Conservation (phyloP, 768 basidiomycete genomes). For the Coprinellus micaceus region DNA sequence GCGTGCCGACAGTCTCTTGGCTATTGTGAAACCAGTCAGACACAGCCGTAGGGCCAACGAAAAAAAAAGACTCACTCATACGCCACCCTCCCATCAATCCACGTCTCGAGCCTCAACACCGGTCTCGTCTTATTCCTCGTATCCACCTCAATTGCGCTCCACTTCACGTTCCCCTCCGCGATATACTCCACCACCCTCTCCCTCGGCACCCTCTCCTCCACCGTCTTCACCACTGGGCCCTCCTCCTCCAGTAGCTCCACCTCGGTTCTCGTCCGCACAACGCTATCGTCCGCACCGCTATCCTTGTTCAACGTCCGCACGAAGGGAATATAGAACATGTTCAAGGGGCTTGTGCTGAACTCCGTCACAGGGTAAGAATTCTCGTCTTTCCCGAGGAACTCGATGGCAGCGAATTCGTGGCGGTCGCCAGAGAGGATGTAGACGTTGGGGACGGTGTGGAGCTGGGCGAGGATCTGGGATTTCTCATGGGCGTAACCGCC, state of each 20-base stretch:
- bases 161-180: slow-evolving; percentile 64
- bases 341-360: slow-evolving; percentile 67
- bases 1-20: slow-evolving; percentile 44
- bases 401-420: slow-evolving; percentile 75
- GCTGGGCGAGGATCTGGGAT: slow-evolving; percentile 47
- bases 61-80: slow-evolving; percentile 42
- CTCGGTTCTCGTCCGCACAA: slow-evolving; percentile 31
- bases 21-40: slow-evolving; percentile 23
- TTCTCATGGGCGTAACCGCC: slow-evolving; percentile 61
- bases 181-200: slow-evolving; percentile 59
- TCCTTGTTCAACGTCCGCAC: slow-evolving; percentile 45
- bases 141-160: slow-evolving; percentile 65
- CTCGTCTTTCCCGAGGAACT: slow-evolving; percentile 43
- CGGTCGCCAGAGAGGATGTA: slow-evolving; percentile 69
- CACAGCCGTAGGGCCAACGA: neutral
- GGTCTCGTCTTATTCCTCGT: slow-evolving; percentile 52
- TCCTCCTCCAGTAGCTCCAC: slow-evolving; percentile 23
- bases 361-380: slow-evolving; percentile 47
- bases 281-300: slow-evolving; percentile 36
- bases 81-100: slow-evolving; percentile 53
- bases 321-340: slow-evolving; percentile 66
- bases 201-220: slow-evolving; percentile 40
- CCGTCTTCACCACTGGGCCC: slow-evolving; percentile 17
- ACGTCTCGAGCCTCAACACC: slow-evolving; percentile 49
- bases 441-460: slow-evolving; percentile 69